phyloP scores from a whole-genome alignment of 2,329 filamentous ascomycete genomes.

The Fusarium vanettenii region DNA sequence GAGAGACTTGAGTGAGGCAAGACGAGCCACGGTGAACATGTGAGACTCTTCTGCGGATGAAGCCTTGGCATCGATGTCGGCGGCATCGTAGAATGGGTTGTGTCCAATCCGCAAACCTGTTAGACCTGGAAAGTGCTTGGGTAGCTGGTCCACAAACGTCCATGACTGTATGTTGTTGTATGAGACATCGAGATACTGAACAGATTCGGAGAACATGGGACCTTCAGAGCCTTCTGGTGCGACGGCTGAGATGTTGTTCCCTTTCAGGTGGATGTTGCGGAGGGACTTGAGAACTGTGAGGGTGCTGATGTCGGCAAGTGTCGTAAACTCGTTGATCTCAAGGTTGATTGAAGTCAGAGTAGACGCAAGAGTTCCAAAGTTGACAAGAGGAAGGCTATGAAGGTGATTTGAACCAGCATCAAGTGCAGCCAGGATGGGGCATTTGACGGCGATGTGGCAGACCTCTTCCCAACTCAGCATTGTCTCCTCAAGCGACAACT shows the following conservation, averaged over 20 bases:
- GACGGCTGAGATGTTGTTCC: slow-evolving; percentile 73
- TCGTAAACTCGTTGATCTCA: slow-evolving; percentile 77
- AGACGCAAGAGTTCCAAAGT: slow-evolving; percentile 55
- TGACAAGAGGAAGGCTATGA: slow-evolving; percentile 57
- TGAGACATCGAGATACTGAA: slow-evolving; percentile 78
- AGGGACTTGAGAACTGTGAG: slow-evolving; percentile 65
- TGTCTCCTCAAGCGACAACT: slow-evolving; percentile 75
- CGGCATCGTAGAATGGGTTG: slow-evolving; percentile 81
- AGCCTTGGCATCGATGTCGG: slow-evolving; percentile 54
- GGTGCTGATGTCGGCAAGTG: slow-evolving; percentile 66
- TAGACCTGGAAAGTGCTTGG: slow-evolving; percentile 77
- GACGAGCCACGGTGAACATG: slow-evolving; percentile 86
- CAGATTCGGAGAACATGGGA: slow-evolving; percentile 62
- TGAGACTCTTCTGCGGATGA: slow-evolving; percentile 81
- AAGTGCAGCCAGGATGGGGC: slow-evolving; percentile 63
- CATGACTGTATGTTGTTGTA: slow-evolving; percentile 78
- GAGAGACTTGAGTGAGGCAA: slow-evolving; percentile 74
- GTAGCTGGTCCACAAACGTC: slow-evolving; percentile 78
- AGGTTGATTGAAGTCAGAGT: slow-evolving; percentile 74
- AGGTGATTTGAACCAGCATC: slow-evolving; percentile 70
- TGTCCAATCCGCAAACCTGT: slow-evolving; percentile 81
- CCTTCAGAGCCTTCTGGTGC: slow-evolving; percentile 37
- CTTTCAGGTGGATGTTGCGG: slow-evolving; percentile 77
- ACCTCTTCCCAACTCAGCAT: slow-evolving; percentile 75
- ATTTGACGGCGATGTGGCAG: slow-evolving; percentile 63